Base-by-base conservation (phyloP, 2,329 filamentous ascomycete genomes). In the Xylaria sp. region DNA sequence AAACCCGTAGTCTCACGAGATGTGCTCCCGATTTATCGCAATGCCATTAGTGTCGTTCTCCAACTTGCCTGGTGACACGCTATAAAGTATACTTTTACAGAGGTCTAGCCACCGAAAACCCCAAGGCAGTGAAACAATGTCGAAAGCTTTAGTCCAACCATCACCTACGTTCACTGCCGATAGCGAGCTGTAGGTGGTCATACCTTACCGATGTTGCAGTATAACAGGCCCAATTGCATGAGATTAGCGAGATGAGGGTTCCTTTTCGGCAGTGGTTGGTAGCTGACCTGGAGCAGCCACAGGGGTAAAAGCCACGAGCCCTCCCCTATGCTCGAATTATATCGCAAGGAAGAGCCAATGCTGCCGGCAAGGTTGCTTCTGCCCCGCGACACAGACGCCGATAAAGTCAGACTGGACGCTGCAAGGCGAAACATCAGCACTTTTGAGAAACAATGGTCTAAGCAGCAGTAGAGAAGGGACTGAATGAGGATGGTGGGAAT, bases 271-370 rank as follows among this genome's bases (percentile, higher is more conserved):
- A n/a, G 13, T 31, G 20, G 25, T 41, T 36, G 12, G 49, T 49
- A 54, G 20, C 62, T 68, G 33, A 65, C 43, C 13, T 12, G 56
- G n/a, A 6, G 61, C 18, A 18, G 20, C 13, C 7, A 43, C 52
- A 58, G 62, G 57, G 62, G 28, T 56, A 18, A 55, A 56, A 41
- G 31, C 48, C 48, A 63, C 39, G 36, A 52, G 23, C 10, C 59
- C 46, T 59, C 62, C 28, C 28, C 49, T 46, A 66, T 66, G 54
- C 54, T 69, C 20, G 52, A 62, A 49, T 23, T 31, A 52, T 66
- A 66, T 60, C 28, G 54, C 31, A 56, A 31, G 20, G 58, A 69
- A 63, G 58, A 69, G 54, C 63, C 55, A 18, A 63, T 58, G 28
- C 7, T 60, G 15, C 1, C 39, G 33, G 58, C n/a, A 51, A 63